Evolutionary conservation across 192 early-diverging fungal species (phyloP), one percentile per base, ranked within the genome.

Genomic region (Gorgonomyces haynaldii): DNA sequence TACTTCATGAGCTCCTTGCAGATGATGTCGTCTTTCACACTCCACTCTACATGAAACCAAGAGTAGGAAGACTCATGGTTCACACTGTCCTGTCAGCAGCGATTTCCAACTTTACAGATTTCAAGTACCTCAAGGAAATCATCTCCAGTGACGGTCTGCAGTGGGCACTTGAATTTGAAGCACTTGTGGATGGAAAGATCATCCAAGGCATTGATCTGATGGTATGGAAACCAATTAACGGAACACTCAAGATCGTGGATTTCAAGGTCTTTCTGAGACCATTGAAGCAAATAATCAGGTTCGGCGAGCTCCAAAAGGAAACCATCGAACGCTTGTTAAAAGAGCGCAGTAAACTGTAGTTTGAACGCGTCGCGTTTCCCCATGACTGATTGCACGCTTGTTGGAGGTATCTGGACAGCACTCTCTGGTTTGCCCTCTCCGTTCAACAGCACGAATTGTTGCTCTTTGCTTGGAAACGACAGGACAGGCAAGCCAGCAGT

Each of bases 191-290:
- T 13, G 39, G 27, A 16, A 46, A 46, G 31, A 42, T 26, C 13
- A 30, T 37, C 15, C 15, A 41, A 31, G 42, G 58, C 27, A 32
- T 60, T 7, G 58, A 60, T 25, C 7, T 60, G 13, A 60, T 60
- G 31, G 16, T 29, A 8, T 30, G 23, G 25, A 29, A 43, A 10
- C 15, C 22, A 19, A 34, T 10, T 13, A 42, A 53, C 23, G 40
- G 37, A 4, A 12, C 7, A 17, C 24, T 31, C n/a, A 31, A 46
- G 4, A 60, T 60, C 44, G 52, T 55, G 7, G 31, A 60, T 13
- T 52, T 60, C 38, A 48, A 60, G 31, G 58, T 60, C 2, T 44
- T 60, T 37, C 32, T 60, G 13, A 51, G 58, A 31, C 58, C 58
- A 26, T n/a, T 60, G 19, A 60, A 60, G 21, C 26, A 37, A 26